Base-by-base conservation (phyloP, 306 rosid species). In the Malus sieversii region DNA sequence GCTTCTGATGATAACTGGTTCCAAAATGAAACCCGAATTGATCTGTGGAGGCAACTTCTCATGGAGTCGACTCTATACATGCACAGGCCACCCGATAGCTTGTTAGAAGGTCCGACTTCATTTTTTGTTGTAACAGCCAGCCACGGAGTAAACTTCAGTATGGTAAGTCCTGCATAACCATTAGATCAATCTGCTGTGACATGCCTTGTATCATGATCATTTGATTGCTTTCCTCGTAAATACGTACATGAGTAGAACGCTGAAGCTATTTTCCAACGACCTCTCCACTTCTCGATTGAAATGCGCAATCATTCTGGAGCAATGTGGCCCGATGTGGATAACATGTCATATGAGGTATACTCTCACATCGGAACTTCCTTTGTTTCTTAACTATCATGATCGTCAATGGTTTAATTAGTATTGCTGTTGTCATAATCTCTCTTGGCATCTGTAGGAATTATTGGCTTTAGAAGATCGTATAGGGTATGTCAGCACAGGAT, bases 271-370 rank as follows among this genome's bases (percentile, higher is more conserved):
- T 61, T 62, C 51, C 68, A 53, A 63, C 66, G 59, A 27, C 77
- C 53, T 7, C 29, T 53, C 32, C 67, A 77, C 52, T 45, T 45
- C 44, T 23, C 51, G 4, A 51, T 63, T 71, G 77, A 63, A 63
- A 71, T 45, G 51, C 61, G 32, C 19, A 33, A 78, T 53, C 70
- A 52, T 30, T 62, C 38, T 15, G 66, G 77, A 71, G 76, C 61
- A 23, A 71, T 78, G 77, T 63, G 81, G 81, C 44, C 38, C 38
- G 81, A 78, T 64, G 77, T 78, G 18, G 81, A 78, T 78, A 71
- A 53, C 66, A 78, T 78, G 72, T 78, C 77, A 23, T 78, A 78
- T 14, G 81, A 78, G 72, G 77, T 78, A 71, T 18, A 10, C 14
- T 33, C 19, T 72, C 29, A 38, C 38, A 63, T 33, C 19, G 10